Percentiles rank a stretch among this genome's conserved stretches.
Evolutionary conservation across 768 basidiomycete species (phyloP).

Genomic region (Austroboletus eburneus): DNA sequence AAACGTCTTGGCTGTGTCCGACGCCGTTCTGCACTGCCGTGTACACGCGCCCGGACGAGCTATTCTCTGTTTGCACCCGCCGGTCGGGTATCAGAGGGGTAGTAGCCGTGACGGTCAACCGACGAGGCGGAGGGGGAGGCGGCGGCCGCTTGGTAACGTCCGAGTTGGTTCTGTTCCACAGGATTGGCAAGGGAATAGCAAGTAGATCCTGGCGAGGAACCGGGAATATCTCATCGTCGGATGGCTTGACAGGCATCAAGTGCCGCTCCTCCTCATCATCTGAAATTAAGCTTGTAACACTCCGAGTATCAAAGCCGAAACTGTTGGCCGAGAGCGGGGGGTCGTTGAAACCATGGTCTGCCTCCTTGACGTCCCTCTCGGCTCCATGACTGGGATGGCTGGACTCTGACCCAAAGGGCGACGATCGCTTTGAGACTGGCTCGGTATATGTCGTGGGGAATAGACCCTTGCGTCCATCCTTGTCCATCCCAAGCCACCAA

Average conservation of each 20-base stretch:
- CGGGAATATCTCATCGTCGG: constrained; percentile 22
- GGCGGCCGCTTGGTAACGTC: constrained; percentile 40
- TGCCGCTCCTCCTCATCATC: constrained; percentile 44
- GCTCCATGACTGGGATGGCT: constrained; percentile 7
- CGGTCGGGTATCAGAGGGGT: constrained; percentile 50
- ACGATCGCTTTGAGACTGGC: constrained; percentile 22
- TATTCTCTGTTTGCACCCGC: constrained; percentile 13
- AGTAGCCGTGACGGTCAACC: constrained; percentile 30
- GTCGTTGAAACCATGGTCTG: constrained; percentile 14
- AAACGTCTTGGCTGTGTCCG: constrained; percentile 39
- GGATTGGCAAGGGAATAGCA: constrained; percentile 13
- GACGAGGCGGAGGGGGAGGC: constrained; percentile 63
- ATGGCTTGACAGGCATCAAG: constrained; percentile 27
- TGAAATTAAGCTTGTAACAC: constrained; percentile 38
- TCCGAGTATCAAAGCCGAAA: constrained; percentile 33
- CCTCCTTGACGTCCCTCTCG: constrained; percentile 17
- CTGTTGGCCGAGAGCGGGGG: constrained; percentile 22
- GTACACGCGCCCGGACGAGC: constrained; percentile 19
- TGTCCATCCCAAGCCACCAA: constrained; percentile 85
- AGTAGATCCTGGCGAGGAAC: constrained; percentile 13
- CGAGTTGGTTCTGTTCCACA: constrained; percentile 23
- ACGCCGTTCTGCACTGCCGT: constrained; percentile 28
- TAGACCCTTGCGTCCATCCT: constrained; percentile 62
- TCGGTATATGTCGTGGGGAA: constrained; percentile 82
- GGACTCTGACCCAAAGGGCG: constrained; percentile 34